Conservation (phyloP, 140 eudicot genomes). For the Anethum foeniculum region DNA sequence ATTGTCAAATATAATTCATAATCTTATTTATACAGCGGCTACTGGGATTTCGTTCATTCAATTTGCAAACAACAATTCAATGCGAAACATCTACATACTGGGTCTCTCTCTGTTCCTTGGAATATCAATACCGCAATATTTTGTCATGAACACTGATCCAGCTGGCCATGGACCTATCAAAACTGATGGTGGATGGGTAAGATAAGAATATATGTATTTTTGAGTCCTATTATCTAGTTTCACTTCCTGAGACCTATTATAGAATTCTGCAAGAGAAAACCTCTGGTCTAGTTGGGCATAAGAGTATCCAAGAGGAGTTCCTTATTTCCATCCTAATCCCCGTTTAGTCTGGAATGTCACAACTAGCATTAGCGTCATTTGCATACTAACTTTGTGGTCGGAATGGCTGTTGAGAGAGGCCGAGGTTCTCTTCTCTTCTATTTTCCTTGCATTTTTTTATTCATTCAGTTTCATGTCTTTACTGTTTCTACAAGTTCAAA, state of each 20-base stretch:
- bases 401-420: not conserved
- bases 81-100: conserved; percentile 75
- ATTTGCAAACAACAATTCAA: conserved; percentile 70
- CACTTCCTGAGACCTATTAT: not conserved
- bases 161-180: conserved; percentile 69
- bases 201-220: not conserved
- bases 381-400: not conserved
- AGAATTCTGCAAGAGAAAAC: not conserved
- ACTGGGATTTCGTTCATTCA: conserved; percentile 71
- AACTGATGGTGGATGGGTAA: conserved; percentile 86
- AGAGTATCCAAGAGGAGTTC: not conserved
- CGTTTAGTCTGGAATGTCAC: not conserved
- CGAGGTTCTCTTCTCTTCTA: not conserved
- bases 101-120: conserved; percentile 80
- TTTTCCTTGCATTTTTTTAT: not conserved
- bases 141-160: conserved; percentile 48
- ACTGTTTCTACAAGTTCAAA: not conserved
- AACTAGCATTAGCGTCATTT: not conserved
- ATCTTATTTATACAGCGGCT: conserved; percentile 46
- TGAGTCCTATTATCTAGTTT: not conserved
- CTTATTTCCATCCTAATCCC: not conserved
- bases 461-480: not conserved
- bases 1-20: not conserved
- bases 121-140: conserved; percentile 77
- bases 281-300: not conserved